Percentiles rank a stretch among this genome's conserved stretches.
These are phyloP conservation scores for Platismatia glauca DNA, from an alignment of 495 filamentous ascomycete genomes.

Conservation along the genomic window DNA sequence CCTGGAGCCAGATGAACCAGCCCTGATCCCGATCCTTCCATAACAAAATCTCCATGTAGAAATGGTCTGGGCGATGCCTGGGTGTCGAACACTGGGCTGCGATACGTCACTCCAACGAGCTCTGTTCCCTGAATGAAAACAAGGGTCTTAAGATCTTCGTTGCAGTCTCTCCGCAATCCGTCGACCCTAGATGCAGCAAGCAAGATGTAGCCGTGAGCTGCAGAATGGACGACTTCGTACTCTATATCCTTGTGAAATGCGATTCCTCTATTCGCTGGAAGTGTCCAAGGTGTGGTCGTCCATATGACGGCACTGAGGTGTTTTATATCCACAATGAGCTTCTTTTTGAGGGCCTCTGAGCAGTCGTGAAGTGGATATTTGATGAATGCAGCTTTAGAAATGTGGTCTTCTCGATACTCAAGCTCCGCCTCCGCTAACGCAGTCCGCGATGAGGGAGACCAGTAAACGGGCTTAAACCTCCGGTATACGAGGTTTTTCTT, in stretches of 20 bases:
- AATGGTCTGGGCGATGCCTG: slow-evolving; percentile 51
- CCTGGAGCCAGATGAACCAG: slow-evolving; percentile 91
- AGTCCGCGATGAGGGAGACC: slow-evolving; percentile 84
- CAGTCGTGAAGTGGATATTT: slow-evolving; percentile 60
- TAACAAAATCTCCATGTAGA: slow-evolving; percentile 77
- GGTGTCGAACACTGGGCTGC: slow-evolving; percentile 51
- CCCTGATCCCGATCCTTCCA: slow-evolving; percentile 76
- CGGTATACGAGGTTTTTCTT: slow-evolving; percentile 78
- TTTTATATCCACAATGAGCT: slow-evolving; percentile 28
- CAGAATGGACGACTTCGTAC: slow-evolving; percentile 59
- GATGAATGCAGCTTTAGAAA: slow-evolving; percentile 72
- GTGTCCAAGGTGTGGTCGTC: slow-evolving; percentile 97
- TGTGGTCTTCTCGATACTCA: slow-evolving; percentile 82
- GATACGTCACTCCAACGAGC: slow-evolving; percentile 56
- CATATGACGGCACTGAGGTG: slow-evolving; percentile 71
- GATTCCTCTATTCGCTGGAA: slow-evolving; percentile 87
- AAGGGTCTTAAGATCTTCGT: slow-evolving; percentile 41
- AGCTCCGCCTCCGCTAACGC: slow-evolving; percentile 93
- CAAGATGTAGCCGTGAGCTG: slow-evolving; percentile 47
- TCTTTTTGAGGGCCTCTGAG: slow-evolving; percentile 36
- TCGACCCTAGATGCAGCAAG: slow-evolving; percentile 59
- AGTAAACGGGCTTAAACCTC: slow-evolving; percentile 87
- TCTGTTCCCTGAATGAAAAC: slow-evolving; percentile 54
- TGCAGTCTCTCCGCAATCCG: slow-evolving; percentile 37
- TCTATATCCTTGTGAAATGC: slow-evolving; percentile 62